Evolutionary conservation across 2,329 filamentous ascomycete genomes (phyloP).

Genomic region (Lecanicillium sp.): DNA sequence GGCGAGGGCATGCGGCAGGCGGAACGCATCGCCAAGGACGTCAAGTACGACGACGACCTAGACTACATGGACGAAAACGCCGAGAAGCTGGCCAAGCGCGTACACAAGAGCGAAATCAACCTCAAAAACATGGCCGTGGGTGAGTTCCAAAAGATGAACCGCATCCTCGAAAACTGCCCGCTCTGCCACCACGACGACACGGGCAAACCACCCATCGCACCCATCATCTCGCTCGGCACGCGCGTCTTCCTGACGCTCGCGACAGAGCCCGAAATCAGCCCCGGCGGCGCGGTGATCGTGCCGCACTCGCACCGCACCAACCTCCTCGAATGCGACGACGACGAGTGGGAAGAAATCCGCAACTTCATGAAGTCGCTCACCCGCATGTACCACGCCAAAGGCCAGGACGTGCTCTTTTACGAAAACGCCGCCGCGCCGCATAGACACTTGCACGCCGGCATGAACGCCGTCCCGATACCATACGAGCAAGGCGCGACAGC

Average conservation of each 20-base stretch:
- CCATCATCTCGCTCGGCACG: conserved; percentile 77
- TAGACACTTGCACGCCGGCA: conserved; percentile 72
- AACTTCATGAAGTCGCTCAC: conserved; percentile 98
- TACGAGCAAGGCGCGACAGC: conserved; percentile 86
- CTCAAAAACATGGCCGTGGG: conserved; percentile 79
- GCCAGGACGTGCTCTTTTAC: conserved; percentile 90
- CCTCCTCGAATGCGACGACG: conserved; percentile 94
- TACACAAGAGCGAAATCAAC: conserved; percentile 81
- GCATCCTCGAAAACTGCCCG: conserved; percentile 76
- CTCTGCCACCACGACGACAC: conserved; percentile 87
- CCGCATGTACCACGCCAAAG: conserved; percentile 88
- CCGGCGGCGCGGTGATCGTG: conserved; percentile 79
- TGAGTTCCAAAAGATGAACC: conserved; percentile 85
- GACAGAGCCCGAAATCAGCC: conserved; percentile 78
- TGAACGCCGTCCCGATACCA: conserved; percentile 80
- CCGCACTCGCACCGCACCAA: conserved; percentile 82
- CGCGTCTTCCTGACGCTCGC: conserved; percentile 81
- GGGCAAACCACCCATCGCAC: conserved; percentile 67
- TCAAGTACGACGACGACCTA: conserved; percentile 81
- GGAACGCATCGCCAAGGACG: conserved; percentile 89
- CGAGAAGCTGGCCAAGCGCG: conserved; percentile 73
- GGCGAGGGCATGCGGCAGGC: conserved; percentile 78
- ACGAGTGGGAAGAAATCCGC: conserved; percentile 97
- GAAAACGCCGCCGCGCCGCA: conserved; percentile 85
- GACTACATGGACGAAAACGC: conserved; percentile 99